phyloP scores from a whole-genome alignment of 495 filamentous ascomycete genomes.

The Trichoderma reesei region DNA sequence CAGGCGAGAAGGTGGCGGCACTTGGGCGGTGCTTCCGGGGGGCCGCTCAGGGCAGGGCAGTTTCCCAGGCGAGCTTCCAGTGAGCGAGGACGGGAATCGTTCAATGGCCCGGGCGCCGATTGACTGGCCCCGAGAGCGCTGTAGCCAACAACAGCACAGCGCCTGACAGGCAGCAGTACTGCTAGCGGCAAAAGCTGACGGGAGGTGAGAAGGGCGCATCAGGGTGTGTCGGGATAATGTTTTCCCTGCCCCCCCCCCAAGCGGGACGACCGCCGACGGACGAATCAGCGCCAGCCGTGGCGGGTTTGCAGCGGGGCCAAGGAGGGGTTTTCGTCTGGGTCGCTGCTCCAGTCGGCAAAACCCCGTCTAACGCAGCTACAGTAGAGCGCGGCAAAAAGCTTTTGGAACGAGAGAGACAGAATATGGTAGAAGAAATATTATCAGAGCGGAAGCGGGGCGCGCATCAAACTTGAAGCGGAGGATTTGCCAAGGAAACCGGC shows the following conservation, averaged over 20 bases:
- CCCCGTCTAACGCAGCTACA: background rate
- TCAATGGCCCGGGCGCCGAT: no score
- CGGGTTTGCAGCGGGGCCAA: background rate
- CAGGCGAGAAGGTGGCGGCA: background rate
- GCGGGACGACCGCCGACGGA: background rate
- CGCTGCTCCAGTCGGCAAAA: background rate
- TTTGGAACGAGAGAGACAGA: no score
- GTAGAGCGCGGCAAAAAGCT: no score
- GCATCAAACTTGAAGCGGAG: no score
- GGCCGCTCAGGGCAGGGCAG: background rate
- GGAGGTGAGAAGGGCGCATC: no score
- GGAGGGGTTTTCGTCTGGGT: no score
- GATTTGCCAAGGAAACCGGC: no score
- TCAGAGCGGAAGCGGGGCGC: no score
- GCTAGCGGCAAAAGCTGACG: background rate
- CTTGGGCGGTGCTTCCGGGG: background rate
- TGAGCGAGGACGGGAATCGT: no score
- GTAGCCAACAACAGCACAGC: background rate
- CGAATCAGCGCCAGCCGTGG: slow-evolving; percentile 2
- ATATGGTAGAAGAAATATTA: no score
- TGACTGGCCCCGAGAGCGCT: no score
- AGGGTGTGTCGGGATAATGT: slow-evolving; percentile 5
- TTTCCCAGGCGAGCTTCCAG: no score
- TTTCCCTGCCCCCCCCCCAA: background rate
- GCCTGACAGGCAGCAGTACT: background rate